Base-by-base conservation (phyloP, 2,329 filamentous ascomycete genomes). In the Colletotrichum eremochloae region DNA sequence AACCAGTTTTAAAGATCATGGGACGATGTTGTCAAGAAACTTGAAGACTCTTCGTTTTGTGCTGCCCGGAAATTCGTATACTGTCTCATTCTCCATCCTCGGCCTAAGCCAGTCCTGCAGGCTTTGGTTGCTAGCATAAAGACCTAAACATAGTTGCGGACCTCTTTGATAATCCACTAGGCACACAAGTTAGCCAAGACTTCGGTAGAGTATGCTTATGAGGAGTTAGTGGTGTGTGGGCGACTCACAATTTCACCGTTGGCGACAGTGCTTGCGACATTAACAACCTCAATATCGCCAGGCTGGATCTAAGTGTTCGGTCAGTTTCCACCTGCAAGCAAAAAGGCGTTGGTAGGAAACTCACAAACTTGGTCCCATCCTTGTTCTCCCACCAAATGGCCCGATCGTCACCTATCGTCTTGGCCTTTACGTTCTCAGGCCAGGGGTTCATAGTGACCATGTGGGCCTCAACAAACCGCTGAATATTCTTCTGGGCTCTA, bases 381-480 rank as follows among this genome's bases (percentile, higher is more conserved):
- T 86, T 91, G 67, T 84, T 88, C 78, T 95, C 93, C 94, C 95
- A 98, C 92, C 93, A 97, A 60, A 98, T 79, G 76, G 93, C 90
- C 67, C 87, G 87, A 5, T 86, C 87, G 0, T 82, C 85, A 0
- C 92, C 93, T 11, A 91, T 85, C 0, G 93, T 93, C 83, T 91
- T 88, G 0, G 89, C 86, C 81, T 92, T 94, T 74, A 86, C 81
- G 1, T 86, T 85, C 76, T 93, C 90, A 36, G 84, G 82, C 95
- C 96, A 98, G 0, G 95, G 94, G 77, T 90, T 93, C 5, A 83
- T 81, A 0, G 90, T 87, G 5, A 98, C 88, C 65, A 98, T 87
- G 82, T 99, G 96, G 57, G 92, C 92, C 83, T 97, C 92, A 1
- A 97, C 94, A 80, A 98, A 98, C 50, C 89, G 86, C 78, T 88